These are phyloP conservation scores for Hebeloma cylindrosporum DNA, from an alignment of 768 basidiomycete genomes.

Conservation along the genomic window DNA sequence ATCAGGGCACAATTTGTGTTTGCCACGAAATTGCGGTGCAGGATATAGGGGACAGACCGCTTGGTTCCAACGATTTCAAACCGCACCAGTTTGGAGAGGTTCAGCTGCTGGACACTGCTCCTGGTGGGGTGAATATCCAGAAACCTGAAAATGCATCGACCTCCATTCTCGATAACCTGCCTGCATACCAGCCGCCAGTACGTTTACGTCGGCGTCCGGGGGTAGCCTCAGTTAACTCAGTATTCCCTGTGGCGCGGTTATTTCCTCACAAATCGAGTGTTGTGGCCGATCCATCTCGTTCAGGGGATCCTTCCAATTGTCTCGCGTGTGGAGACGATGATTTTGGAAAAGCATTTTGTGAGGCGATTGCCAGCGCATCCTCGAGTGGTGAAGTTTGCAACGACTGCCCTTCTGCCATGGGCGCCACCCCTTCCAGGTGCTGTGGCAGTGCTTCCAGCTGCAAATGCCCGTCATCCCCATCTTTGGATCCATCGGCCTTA, in stretches of 20 bases:
- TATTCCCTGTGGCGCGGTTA: slow-evolving; percentile 51
- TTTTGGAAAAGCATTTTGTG: slow-evolving; percentile 88
- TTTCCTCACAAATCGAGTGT: slow-evolving; percentile 16
- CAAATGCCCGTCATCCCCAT: slow-evolving; percentile 22
- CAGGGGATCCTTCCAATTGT: slow-evolving; percentile 87
- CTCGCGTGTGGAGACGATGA: slow-evolving; percentile 81
- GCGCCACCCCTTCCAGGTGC: slow-evolving; percentile 9
- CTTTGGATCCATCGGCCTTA: slow-evolving; percentile 15
- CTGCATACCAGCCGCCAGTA: slow-evolving; percentile 79
- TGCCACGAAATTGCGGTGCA: slow-evolving; percentile 68
- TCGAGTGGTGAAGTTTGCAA: slow-evolving; percentile 51
- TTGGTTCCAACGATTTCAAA: slow-evolving; percentile 7
- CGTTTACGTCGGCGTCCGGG: slow-evolving; percentile 66
- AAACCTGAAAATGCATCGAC: slow-evolving; percentile 15
- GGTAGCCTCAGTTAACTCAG: slow-evolving; percentile 38
- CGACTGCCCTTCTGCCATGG: slow-evolving; percentile 47
- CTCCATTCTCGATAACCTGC: slow-evolving; percentile 77
- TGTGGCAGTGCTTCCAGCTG: slow-evolving; percentile 28
- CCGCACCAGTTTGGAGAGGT: neutral
- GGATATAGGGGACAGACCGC: slow-evolving; percentile 39
- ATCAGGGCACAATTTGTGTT: slow-evolving; percentile 66
- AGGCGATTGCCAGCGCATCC: slow-evolving; percentile 64
- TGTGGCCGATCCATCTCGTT: slow-evolving; percentile 53
- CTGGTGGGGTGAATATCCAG: neutral
- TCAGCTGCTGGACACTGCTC: neutral